Base-by-base conservation (phyloP, 2,329 filamentous ascomycete species). In the Fonsecaea monophora region DNA sequence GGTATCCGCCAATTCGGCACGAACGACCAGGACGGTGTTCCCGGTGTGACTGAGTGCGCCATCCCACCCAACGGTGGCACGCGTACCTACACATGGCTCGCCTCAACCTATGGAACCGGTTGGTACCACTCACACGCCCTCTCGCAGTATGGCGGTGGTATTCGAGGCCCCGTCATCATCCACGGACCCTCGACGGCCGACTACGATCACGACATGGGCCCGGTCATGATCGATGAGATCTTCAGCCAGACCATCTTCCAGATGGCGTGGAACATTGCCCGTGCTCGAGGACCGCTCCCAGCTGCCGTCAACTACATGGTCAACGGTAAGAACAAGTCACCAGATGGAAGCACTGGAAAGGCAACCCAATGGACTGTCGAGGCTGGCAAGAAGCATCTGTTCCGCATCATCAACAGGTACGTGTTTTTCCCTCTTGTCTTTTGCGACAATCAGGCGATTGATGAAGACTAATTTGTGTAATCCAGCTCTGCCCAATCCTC, bases 111-210 rank as follows among this genome's bases (percentile, higher is more conserved):
- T 74, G 85, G 87, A 9, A 78, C 82, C 0, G 80, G 80, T 2
- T 88, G 85, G 85, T 89, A 89, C 62, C 88, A 90, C 74, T 86
- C 84, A 0, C 87, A 90, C 73, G 85, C 85, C 71, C 79, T 79
- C 5, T 76, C 78, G 58, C 71, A 73, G 48, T 70, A 68, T 30
- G 70, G 70, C 30, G 71, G 66, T 50, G 71, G 71, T 69, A 68
- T 72, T 59, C 69, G 69, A 62, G 71, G 71, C 2, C 71, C 71
- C 3, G 53, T 73, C 53, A 71, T 72, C 60, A 69, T 74, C 35
- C 70, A 73, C 45, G 72, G 72, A 34, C 72, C 72, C 58, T 63
- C 69, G 8, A 71, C 69, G 32, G 72, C 67, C 13, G 60, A 73
- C 57, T 74, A 73, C 56, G 72, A 74, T 54, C 34, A 68, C 12